Conservation (phyloP, 139 green algal genomes). For the Pedinophyceae sp. region DNA sequence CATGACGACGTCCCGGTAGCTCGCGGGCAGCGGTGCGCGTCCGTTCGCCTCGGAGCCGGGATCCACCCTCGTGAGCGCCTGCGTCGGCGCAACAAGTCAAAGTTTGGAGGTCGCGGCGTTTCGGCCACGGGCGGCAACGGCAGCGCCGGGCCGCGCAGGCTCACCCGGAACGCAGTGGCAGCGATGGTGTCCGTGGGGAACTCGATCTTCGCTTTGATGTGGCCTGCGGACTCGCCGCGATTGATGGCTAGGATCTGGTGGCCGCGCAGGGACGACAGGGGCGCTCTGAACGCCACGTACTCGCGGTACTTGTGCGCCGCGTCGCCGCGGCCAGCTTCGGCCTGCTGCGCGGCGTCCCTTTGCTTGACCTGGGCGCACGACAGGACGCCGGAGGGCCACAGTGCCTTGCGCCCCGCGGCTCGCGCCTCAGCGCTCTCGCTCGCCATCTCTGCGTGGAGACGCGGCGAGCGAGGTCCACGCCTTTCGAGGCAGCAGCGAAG, state of each 20-base stretch:
- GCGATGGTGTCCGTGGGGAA: slow-evolving; percentile 7
- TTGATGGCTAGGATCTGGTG: slow-evolving; percentile 20
- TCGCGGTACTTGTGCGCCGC: background rate
- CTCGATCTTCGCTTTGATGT: slow-evolving; percentile 10
- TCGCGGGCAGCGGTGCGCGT: slow-evolving; percentile 1
- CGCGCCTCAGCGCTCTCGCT: too few species aligned
- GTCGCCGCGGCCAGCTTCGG: background rate
- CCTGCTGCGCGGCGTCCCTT: background rate
- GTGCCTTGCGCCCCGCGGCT: slow-evolving; percentile 1
- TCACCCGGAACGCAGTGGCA: too few species aligned
- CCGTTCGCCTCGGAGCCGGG: too few species aligned
- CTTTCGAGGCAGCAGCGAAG: too few species aligned
- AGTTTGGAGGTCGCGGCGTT: too few species aligned
- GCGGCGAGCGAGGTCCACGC: too few species aligned
- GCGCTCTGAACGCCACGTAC: background rate
- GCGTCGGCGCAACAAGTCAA: too few species aligned
- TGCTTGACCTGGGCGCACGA: too few species aligned
- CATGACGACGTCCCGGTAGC: slow-evolving; percentile 1
- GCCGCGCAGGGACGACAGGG: slow-evolving; percentile 1
- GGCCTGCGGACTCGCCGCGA: slow-evolving; percentile 10
- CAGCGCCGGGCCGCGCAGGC: too few species aligned
- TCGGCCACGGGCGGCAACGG: too few species aligned
- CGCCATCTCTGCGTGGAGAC: too few species aligned
- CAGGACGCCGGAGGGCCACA: background rate
- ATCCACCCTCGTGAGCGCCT: too few species aligned